phyloP scores from a whole-genome alignment of 768 basidiomycete genomes.

The Sarcodon aspratus region DNA sequence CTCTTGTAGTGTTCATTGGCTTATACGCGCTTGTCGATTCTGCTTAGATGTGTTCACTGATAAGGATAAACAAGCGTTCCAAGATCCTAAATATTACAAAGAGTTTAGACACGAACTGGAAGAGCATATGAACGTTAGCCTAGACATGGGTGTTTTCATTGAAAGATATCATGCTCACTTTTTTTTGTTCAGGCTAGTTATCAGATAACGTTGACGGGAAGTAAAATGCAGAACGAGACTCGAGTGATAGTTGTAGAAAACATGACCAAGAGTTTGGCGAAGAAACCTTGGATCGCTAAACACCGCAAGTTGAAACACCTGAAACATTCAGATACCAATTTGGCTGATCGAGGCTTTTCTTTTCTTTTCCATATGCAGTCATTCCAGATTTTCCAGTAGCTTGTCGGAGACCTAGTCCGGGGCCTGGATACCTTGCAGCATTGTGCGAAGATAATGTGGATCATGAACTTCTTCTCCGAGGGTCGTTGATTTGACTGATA shows the following conservation, averaged over 20 bases:
- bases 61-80: conserved; percentile 36
- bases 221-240: conserved; percentile 23
- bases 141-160: too few species aligned
- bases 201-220: conserved; percentile 18
- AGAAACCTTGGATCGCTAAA: conserved; percentile 52
- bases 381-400: conserved; percentile 47
- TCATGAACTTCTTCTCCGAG: too few species aligned
- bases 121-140: conserved; percentile 34
- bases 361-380: conserved; percentile 31
- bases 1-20: neutral
- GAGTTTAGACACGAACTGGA: conserved; percentile 38
- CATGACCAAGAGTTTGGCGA: too few species aligned
- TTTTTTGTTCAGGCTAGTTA: too few species aligned
- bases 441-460: conserved; percentile 45
- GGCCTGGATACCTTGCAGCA: conserved; percentile 57
- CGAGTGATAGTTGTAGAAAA: conserved; percentile 25
- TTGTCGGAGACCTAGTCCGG: conserved; percentile 57
- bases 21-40: too few species aligned
- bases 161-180: too few species aligned
- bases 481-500: too few species aligned
- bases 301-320: conserved; percentile 23
- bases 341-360: too few species aligned
- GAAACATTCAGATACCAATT: neutral
- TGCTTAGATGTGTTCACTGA: conserved; percentile 35
- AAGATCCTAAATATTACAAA: conserved; percentile 34